These are phyloP conservation scores for Bipolaris sorokiniana DNA, from an alignment of 2,329 filamentous ascomycete species.

Conservation along the genomic window DNA sequence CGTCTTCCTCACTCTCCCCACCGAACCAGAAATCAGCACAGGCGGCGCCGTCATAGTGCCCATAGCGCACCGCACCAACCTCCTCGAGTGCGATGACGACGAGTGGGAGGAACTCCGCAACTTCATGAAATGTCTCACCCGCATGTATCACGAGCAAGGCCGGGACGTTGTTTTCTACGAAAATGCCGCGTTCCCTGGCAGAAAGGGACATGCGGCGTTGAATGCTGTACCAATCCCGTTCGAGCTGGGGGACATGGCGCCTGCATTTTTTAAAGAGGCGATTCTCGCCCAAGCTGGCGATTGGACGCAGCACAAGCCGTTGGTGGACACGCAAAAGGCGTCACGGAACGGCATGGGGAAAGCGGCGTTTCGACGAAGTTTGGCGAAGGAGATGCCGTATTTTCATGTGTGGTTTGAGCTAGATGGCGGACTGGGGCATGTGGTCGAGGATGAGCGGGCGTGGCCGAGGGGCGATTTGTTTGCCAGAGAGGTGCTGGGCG, in stretches of 20 bases:
- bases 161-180: slow-evolving; percentile 97
- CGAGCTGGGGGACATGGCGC: slow-evolving; percentile 86
- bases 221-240: slow-evolving; percentile 87
- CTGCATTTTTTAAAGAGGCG: slow-evolving; percentile 94
- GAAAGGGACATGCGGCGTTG: slow-evolving; percentile 84
- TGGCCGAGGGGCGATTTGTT: slow-evolving; percentile 95
- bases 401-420: slow-evolving; percentile 95
- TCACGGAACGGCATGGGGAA: slow-evolving; percentile 74
- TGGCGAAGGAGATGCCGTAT: slow-evolving; percentile 97
- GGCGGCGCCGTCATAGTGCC: slow-evolving; percentile 89
- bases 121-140: slow-evolving; percentile 95
- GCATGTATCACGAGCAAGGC: slow-evolving; percentile 93
- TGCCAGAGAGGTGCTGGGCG: slow-evolving; percentile 87
- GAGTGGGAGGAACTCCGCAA: slow-evolving; percentile 99
- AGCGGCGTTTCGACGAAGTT: slow-evolving; percentile 76
- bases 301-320: slow-evolving; percentile 93
- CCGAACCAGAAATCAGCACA: slow-evolving; percentile 83
- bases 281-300: slow-evolving; percentile 88
- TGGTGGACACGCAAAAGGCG: slow-evolving; percentile 81
- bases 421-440: slow-evolving; percentile 88
- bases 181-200: slow-evolving; percentile 82
- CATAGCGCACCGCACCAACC: slow-evolving; percentile 82
- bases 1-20: slow-evolving; percentile 85
- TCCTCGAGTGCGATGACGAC: slow-evolving; percentile 97
- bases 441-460: slow-evolving; percentile 82